Conservation (phyloP, 192 early-diverging fungal species). For the Chytriomyces sp. region DNA sequence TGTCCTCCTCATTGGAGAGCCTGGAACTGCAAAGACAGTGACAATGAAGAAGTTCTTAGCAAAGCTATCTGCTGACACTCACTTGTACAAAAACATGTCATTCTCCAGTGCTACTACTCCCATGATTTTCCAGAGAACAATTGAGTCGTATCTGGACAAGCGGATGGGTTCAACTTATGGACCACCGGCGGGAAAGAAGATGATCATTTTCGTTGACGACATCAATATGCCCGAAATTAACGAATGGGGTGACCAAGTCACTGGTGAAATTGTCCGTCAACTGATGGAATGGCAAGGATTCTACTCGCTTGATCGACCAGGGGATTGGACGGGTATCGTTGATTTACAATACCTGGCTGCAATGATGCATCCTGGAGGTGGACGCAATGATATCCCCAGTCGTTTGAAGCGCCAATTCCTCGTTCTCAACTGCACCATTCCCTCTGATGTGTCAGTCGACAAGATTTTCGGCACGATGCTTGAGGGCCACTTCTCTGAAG, state of each 20-base stretch:
- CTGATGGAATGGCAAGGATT: constrained; percentile 69
- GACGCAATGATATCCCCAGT: constrained; percentile 65
- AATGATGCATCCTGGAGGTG: constrained; percentile 72
- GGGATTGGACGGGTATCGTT: constrained; percentile 69
- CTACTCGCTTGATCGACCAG: constrained; percentile 64
- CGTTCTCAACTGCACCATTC: constrained; percentile 66
- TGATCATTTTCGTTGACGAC: constrained; percentile 67
- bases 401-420: constrained; percentile 62
- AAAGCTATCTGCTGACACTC: constrained; percentile 65
- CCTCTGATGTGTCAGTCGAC: constrained; percentile 65
- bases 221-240: constrained; percentile 73
- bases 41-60: constrained; percentile 59
- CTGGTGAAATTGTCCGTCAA: constrained; percentile 63
- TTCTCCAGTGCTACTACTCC: constrained; percentile 67
- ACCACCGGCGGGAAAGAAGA: constrained; percentile 67
- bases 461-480: constrained; percentile 68
- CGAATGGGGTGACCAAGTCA: constrained; percentile 71
- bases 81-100: constrained; percentile 58
- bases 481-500: constrained; percentile 63
- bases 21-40: constrained; percentile 67
- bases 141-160: constrained; percentile 69
- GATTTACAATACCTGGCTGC: constrained; percentile 63
- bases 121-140: constrained; percentile 65
- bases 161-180: constrained; percentile 69
- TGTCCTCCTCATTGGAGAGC: constrained; percentile 66